Evolutionary conservation across 495 filamentous ascomycete genomes (phyloP).

Genomic region (Aspergillus hancockii): DNA sequence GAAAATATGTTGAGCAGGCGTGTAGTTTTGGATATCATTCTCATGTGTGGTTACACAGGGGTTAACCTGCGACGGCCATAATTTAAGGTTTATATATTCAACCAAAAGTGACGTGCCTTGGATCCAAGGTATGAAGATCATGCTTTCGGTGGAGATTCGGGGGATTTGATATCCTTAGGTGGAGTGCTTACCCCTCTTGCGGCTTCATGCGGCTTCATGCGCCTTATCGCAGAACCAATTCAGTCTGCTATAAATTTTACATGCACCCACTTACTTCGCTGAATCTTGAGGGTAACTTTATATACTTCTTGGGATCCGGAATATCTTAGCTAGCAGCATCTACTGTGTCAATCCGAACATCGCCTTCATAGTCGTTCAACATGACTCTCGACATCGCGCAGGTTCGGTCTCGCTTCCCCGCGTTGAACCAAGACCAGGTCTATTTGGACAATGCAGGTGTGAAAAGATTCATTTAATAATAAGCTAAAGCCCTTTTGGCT

Average conservation of each 20-base stretch:
- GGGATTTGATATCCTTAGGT: background rate
- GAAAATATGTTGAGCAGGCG: background rate
- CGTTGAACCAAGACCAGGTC: slow-evolving; percentile 62
- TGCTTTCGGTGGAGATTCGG: background rate
- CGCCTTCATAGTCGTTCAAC: background rate
- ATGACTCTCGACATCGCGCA: slow-evolving; percentile 51
- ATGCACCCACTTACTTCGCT: background rate
- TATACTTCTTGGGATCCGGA: background rate
- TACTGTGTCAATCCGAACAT: background rate
- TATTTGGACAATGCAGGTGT: slow-evolving; percentile 69
- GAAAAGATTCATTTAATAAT: background rate
- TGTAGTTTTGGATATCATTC: background rate
- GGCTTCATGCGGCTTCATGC: background rate
- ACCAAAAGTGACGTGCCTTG: background rate
- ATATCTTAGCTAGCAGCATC: background rate
- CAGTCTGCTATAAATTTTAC: background rate
- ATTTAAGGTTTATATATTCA: background rate
- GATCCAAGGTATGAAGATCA: background rate
- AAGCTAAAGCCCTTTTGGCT: background rate
- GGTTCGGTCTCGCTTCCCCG: slow-evolving; percentile 65
- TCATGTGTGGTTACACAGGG: background rate
- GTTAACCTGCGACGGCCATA: background rate
- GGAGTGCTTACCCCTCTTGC: background rate
- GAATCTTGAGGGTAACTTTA: background rate
- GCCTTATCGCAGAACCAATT: background rate